Evolutionary conservation across 2,329 filamentous ascomycete species (phyloP).

Genomic region (Scorias spongiosa): DNA sequence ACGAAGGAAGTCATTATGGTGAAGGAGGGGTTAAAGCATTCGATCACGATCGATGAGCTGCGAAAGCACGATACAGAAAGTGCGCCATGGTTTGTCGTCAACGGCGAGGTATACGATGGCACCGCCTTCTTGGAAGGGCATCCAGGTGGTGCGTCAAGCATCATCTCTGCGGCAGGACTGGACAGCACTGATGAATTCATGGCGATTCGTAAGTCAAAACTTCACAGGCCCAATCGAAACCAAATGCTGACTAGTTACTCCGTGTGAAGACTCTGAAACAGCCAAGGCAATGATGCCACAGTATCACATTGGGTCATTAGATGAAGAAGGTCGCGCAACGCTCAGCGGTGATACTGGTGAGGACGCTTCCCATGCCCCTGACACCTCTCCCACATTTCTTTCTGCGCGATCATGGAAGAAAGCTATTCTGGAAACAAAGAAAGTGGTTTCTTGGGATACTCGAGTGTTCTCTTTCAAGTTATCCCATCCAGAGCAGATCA

Average conservation of each 20-base stretch:
- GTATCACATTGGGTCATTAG: slow-evolving; percentile 72
- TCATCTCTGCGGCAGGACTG: slow-evolving; percentile 64
- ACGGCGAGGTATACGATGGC: slow-evolving; percentile 80
- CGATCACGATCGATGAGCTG: slow-evolving; percentile 58
- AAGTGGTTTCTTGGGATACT: slow-evolving; percentile 58
- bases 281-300: slow-evolving; percentile 78
- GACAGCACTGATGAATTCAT: slow-evolving; percentile 82
- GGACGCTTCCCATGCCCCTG: slow-evolving; percentile 24
- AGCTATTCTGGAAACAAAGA: slow-evolving; percentile 53
- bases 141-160: slow-evolving; percentile 74
- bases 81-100: slow-evolving; percentile 74
- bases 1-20: slow-evolving; percentile 60
- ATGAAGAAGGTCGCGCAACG: slow-evolving; percentile 40
- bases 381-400: slow-evolving; percentile 47
- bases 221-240: background rate
- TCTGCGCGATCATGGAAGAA: slow-evolving; percentile 59
- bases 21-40: slow-evolving; percentile 46
- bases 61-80: slow-evolving; percentile 48
- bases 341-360: slow-evolving; percentile 26
- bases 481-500: slow-evolving; percentile 50
- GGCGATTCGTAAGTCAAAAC: slow-evolving; percentile 58
- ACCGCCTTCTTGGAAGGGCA: slow-evolving; percentile 66
- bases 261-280: slow-evolving; percentile 61
- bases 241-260: background rate
- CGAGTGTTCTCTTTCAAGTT: slow-evolving; percentile 70